Conservation (phyloP, 371 early-diverging fungal genomes). For the Zychaea mexicana region DNA sequence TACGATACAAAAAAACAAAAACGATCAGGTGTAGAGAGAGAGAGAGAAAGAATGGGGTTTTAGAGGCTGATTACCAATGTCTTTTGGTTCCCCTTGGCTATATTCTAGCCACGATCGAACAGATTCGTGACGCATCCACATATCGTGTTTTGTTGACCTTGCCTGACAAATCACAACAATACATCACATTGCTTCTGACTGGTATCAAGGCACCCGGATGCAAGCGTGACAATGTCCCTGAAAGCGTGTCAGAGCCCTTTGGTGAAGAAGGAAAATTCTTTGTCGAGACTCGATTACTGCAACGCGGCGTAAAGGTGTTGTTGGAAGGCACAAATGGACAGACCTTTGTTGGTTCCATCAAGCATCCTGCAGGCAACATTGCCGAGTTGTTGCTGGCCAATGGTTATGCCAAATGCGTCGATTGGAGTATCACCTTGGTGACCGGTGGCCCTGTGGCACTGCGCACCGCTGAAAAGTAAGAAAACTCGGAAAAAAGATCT, state of each 20-base stretch:
- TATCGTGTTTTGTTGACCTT: conserved; percentile 75
- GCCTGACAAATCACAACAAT: conserved; percentile 65
- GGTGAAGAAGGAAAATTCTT: conserved; percentile 93
- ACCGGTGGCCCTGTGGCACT: conserved; percentile 76
- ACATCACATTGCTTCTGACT: conserved; percentile 77
- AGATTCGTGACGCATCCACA: conserved; percentile 92
- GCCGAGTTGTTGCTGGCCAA: conserved; percentile 82
- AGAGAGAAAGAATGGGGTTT: background rate
- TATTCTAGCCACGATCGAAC: conserved; percentile 81
- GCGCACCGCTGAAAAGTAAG: conserved; percentile 75
- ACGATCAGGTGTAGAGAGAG: background rate
- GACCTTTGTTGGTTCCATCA: conserved; percentile 77
- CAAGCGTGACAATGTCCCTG: conserved; percentile 69
- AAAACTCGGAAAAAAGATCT: no score
- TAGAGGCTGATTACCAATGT: background rate
- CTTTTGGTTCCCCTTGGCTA: no score
- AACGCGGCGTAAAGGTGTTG: conserved; percentile 86
- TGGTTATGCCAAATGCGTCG: conserved; percentile 88
- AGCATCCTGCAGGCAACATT: conserved; percentile 92
- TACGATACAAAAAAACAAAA: conserved; percentile 19
- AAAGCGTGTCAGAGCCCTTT: conserved; percentile 78
- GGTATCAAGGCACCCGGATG: conserved; percentile 88
- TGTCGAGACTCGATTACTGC: conserved; percentile 88
- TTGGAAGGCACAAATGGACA: conserved; percentile 71
- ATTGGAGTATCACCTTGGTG: conserved; percentile 82